Base-by-base conservation (phyloP, 2,329 filamentous ascomycete genomes). In the Boeremia lycopersici region DNA sequence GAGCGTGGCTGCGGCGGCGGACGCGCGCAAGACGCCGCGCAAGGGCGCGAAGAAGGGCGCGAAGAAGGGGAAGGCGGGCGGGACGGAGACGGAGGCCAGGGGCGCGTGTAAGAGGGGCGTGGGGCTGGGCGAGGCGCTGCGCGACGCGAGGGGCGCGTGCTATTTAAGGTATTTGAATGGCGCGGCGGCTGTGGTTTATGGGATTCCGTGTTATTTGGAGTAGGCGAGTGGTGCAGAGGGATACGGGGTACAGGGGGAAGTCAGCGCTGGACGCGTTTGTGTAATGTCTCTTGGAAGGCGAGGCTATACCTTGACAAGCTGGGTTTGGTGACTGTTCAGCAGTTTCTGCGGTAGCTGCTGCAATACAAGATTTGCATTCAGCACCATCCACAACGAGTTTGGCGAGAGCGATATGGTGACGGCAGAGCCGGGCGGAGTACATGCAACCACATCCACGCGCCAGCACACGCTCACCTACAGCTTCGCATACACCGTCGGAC, bases 121-220 rank as follows among this genome's bases (percentile, higher is more conserved):
- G 65, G 79, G 73, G 34, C 77, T 98, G 56, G 88, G 91, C n/a
- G 87, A 93, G 72, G 95, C 95, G 0, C 88, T 98, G 31, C 85
- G 86, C 29, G 84, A 79, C 67, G 90, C 90, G 12, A 84, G 91
- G 61, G 83, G 84, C 56, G 88, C 86, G n/a, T 98, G 95, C 77
- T 86, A 90, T 64, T 85, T 99, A 77, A 85, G 85, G 72, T 98
- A 96, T 78, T 79, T 99, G 64, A 99, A 96, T 67, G 95, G 92
- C 0, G 95, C 93, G 10, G 92, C 93, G 33, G 91, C 95, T 23
- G 93, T 95, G 61, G 88, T 98, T 48, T 99, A 98, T 78, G 95
- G 95, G 13, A 89, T 99, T 71, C 95, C 95, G 28, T 91, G 96
- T 59, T 97, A 92, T 76, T 81, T 96, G 56, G 76, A 75, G 36